A percentile compares a stretch with the other conserved stretches of the same genome.
These are phyloP conservation scores for Kazachstania bromeliacearum DNA, from an alignment of 805 yeast genomes.

Conservation along the genomic window DNA sequence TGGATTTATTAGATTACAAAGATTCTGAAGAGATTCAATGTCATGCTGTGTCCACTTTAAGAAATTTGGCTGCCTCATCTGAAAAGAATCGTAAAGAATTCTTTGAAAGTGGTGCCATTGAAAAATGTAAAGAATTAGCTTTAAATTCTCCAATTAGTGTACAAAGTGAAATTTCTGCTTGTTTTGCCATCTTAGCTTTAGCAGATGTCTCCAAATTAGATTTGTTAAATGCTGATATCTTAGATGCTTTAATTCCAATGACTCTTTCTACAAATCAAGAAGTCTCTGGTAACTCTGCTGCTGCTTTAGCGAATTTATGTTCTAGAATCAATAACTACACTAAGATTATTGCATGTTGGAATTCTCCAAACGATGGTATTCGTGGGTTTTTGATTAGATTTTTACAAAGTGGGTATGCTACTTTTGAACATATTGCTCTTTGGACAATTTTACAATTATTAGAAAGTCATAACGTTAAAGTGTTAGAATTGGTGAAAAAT, in stretches of 20 bases:
- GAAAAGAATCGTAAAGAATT: conserved; percentile 88
- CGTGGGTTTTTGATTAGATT: conserved; percentile 74
- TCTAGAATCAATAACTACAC: conserved; percentile 81
- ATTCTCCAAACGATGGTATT: conserved; percentile 73
- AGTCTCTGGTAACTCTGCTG: conserved; percentile 97
- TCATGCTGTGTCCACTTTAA: conserved; percentile 91
- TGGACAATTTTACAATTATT: conserved; percentile 93
- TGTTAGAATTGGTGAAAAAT: conserved; percentile 44
- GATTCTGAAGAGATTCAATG: conserved; percentile 96
- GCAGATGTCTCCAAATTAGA: conserved; percentile 90
- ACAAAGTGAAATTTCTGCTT: conserved; percentile 93
- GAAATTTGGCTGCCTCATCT: conserved; percentile 92
- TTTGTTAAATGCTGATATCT: conserved; percentile 71
- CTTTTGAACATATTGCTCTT: conserved; percentile 94
- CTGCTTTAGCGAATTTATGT: conserved; percentile 92
- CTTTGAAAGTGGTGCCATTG: conserved; percentile 91
- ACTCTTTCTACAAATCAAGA: conserved; percentile 83
- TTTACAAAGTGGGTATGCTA: conserved; percentile 73
- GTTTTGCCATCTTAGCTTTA: conserved; percentile 90
- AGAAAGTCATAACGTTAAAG: conserved; percentile 69
- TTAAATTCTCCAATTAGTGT: conserved; percentile 81
- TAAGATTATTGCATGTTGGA: conserved; percentile 71
- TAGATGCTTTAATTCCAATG: conserved; percentile 84
- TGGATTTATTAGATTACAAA: conserved; percentile 67
- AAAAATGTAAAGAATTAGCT: conserved; percentile 82